A percentile compares a stretch with the other conserved stretches of the same genome.
Conservation (phyloP, 257 asterid genomes). For the Lycium ferocissimum region DNA sequence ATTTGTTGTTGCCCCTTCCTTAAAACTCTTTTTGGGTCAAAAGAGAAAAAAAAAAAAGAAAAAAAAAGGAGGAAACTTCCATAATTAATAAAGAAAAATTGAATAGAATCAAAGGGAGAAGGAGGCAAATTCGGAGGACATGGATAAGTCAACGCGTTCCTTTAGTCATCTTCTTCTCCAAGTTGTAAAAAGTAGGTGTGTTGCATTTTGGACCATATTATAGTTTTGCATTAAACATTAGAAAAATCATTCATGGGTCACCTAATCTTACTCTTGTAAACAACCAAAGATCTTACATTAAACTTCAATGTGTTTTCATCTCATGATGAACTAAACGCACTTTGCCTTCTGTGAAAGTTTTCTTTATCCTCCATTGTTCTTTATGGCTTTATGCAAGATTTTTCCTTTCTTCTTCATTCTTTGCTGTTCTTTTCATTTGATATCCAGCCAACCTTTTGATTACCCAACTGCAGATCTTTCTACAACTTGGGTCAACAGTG, state of each 20-base stretch:
- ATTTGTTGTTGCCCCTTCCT: no score
- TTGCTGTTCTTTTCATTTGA: conserved; percentile 13
- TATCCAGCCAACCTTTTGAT: conserved; percentile 47
- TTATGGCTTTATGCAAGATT: conserved; percentile 24
- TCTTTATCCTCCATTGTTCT: neutral
- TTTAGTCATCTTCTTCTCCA: neutral
- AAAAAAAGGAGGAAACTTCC: no score
- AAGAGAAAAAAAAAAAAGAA: no score
- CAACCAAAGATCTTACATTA: neutral
- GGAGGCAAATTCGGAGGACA: neutral
- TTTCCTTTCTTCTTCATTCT: conserved; percentile 1
- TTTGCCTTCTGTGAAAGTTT: neutral
- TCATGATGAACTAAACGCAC: neutral
- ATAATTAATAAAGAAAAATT: no score
- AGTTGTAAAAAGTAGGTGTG: neutral
- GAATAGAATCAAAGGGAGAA: neutral
- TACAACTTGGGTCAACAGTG: conserved; percentile 50
- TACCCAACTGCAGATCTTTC: conserved; percentile 56
- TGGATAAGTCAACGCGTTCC: neutral
- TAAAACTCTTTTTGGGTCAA: no score
- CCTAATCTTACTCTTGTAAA: neutral
- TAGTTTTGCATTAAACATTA: neutral
- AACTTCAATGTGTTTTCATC: neutral
- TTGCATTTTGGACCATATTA: neutral
- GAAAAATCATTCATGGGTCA: neutral